Base-by-base conservation (phyloP, 176 grass and related monocot genomes). In the Poa annua region DNA sequence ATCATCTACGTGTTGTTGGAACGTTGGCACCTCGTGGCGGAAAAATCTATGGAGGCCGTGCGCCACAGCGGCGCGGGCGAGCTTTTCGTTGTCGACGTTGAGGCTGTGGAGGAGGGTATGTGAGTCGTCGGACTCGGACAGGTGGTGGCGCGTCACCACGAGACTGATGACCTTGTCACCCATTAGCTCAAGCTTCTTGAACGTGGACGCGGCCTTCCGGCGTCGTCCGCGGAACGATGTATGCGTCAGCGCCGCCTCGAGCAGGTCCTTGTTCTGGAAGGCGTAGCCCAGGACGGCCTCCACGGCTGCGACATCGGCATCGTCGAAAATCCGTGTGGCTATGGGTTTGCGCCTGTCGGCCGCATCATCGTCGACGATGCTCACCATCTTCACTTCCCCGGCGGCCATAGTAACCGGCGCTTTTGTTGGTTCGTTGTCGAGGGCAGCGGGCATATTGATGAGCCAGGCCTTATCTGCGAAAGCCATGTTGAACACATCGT, bases 181-280 rank as follows among this genome's bases (percentile, higher is more conserved):
- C 21, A 87, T 7, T 53, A 89, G 84, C 75, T 89, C 90, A 1
- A 89, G 60, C 7, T 87, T 12, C 45, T 87, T 41, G 68, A 86
- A 89, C 42, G 75, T 22, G 41, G 17, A 25, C 33, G 4, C 60
- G 32, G 4, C 22, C 38, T 65, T 15, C 22, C 71, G 19, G 32
- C 33, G 19, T n/a, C 19, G 19, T 7, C 7, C 62, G 77, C 39
- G 45, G 44, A 78, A 63, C 2, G 90, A 88, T 2, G 4, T 6
- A 41, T 88, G 90, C 11, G 90, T 92, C 50, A 89, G 35, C 29
- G 90, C 84, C 74, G 86, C 82, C 68, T 75, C 59, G 42, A 92
- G 35, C 24, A 92, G 56, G 19, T 8, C 26, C 41, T 52, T 78
- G 69, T 8, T 3, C 11, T 44, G 21, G 41, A 16, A 14, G 44